Evolutionary conservation across 2,329 filamentous ascomycete species (phyloP).

Genomic region (Helotiales sp.): DNA sequence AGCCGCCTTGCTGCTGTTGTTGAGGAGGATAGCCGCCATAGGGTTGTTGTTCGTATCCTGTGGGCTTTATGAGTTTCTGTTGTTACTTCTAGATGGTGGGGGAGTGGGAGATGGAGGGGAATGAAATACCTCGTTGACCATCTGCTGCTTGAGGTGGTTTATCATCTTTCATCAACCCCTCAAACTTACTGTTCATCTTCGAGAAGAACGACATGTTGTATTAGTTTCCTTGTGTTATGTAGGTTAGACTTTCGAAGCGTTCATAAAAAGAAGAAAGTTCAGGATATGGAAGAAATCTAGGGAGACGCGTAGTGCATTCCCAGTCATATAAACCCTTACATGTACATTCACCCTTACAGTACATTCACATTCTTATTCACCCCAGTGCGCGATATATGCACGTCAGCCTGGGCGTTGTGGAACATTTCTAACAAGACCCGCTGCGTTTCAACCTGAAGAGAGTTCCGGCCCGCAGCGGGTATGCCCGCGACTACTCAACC

Average conservation of each 20-base stretch:
- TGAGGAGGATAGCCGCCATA: constrained; percentile 18
- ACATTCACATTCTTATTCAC: not conserved
- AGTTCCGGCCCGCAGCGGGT: not conserved
- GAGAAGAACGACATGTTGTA: constrained; percentile 45
- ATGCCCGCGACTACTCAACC: not conserved
- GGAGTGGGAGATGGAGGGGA: not conserved
- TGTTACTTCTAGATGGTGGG: too few species aligned
- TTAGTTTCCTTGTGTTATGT: not conserved
- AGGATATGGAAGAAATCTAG: too few species aligned
- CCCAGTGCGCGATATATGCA: constrained; percentile 1
- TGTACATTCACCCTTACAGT: not conserved
- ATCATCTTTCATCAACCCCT: constrained; percentile 45
- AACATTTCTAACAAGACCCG: not conserved
- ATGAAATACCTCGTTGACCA: constrained; percentile 8
- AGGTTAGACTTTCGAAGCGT: not conserved
- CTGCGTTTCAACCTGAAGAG: not conserved
- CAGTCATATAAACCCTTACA: too few species aligned
- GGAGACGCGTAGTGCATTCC: too few species aligned
- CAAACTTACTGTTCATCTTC: constrained; percentile 44
- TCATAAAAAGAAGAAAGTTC: not conserved
- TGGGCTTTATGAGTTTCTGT: not conserved
- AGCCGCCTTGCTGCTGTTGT: constrained; percentile 2
- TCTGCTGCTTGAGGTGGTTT: constrained; percentile 15
- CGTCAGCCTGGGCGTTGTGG: not conserved
- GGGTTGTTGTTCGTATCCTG: constrained; percentile 12